Evolutionary conservation across 768 basidiomycete species (phyloP), one percentile per base, ranked within the genome.

Genomic region (Pleurotus citrinopileatus): DNA sequence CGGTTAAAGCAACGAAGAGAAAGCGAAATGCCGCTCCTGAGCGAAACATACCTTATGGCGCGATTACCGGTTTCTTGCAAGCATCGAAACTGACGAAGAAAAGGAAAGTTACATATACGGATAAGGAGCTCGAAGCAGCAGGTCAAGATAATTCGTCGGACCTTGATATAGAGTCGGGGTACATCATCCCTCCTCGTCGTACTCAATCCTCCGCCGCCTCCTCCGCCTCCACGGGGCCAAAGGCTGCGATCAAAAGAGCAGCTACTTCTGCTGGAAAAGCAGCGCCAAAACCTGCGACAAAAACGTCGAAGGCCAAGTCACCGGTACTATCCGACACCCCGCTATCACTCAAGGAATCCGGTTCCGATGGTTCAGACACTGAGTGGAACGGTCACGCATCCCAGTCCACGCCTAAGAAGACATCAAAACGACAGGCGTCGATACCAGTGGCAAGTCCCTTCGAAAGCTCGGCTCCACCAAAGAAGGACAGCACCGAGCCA

Each of bases 41-140:
- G 54, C 76, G 87, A 57, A 91, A 93, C 61, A 83, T 93, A 23
- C 92, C 91, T 29, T 65, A 68, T 9, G 85, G 85, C n/a, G 89
- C 90, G 3, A 76, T 74, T 58, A 80, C 75, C 2, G 84, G 85
- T 1, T 94, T 94, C 65, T 81, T 92, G 17, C 78, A 75, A 28
- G 91, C 84, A 9, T 78, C 78, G 1, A 77, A 86, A 20, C 70
- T 91, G 48, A 44, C 70, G 6, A 69, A 69, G 60, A 69, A 78
- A 66, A 70, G 76, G 73, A 74, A 79, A 63, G 65, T 78, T 55
- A 57, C 61, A 32, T 63, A 66, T 22, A 32, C 66, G n/a, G 15
- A 53, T 38, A 70, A 70, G 57, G 67, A 76, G 43, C 80, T 87
- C 34, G 79, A 86, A 26, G 66, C 67, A 3, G 78, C 79, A 8